Evolutionary conservation across 2,329 filamentous ascomycete genomes (phyloP).

Genomic region (Nigrospora oryzae): DNA sequence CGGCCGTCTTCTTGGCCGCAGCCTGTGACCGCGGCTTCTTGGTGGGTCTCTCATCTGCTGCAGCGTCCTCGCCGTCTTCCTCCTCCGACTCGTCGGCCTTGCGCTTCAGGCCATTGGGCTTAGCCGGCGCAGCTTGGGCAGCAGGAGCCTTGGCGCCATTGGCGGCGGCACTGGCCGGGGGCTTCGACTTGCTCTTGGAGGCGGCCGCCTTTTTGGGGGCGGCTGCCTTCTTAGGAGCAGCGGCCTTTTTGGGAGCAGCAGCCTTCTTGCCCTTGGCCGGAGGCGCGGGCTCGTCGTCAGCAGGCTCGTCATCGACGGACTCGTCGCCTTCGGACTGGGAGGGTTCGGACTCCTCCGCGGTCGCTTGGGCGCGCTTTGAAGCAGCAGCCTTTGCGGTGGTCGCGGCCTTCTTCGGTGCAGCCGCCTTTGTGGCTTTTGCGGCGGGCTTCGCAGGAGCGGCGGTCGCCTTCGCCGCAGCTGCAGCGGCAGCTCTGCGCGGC

Average conservation of each 20-base stretch:
- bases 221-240: conserved; percentile 2
- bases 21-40: conserved; percentile 7
- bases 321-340: conserved; percentile 3
- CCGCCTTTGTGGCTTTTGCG: conserved; percentile 7
- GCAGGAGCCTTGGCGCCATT: conserved; percentile 8
- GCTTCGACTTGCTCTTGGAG: conserved; percentile 7
- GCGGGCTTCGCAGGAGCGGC: conserved; percentile 3
- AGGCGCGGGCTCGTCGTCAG: conserved; percentile 3
- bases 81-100: conserved; percentile 6
- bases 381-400: conserved; percentile 1
- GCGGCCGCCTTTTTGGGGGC: conserved; percentile 6
- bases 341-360: conserved; percentile 3
- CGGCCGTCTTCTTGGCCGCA: conserved; percentile 7
- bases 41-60: conserved; percentile 1
- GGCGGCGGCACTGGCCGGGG: conserved; percentile 2
- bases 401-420: conserved; percentile 11
- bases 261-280: conserved; percentile 5
- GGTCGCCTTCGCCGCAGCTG: conserved; percentile 8
- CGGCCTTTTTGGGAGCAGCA: conserved; percentile 2
- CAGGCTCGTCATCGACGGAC: not conserved
- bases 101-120: conserved; percentile 2
- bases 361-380: not conserved
- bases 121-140: conserved; percentile 5
- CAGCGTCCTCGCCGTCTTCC: conserved; percentile 1
- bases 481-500: conserved; percentile 7